phyloP scores from a whole-genome alignment of 2,329 filamentous ascomycete genomes.

The Cladophialophora carrionii region DNA sequence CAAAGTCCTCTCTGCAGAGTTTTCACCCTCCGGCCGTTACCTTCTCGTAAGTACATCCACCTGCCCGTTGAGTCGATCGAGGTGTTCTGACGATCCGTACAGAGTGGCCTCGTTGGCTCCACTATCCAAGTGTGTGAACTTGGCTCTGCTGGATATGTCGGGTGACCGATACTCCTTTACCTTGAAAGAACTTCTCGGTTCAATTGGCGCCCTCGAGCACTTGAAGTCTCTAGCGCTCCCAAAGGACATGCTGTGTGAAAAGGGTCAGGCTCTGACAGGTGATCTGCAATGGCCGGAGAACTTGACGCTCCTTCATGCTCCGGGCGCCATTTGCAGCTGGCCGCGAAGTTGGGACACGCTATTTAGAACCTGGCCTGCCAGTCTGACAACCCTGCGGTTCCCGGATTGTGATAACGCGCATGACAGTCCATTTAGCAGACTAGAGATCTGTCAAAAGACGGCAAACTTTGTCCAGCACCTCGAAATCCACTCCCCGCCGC shows the following conservation, averaged over 20 bases:
- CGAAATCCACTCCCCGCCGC: not conserved
- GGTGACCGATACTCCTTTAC: conserved; percentile 57
- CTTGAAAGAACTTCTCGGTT: conserved; percentile 55
- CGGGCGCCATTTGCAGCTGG: conserved; percentile 13
- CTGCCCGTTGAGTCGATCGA: not conserved
- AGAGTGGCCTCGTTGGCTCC: conserved; percentile 59
- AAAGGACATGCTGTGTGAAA: conserved; percentile 14
- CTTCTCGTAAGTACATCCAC: conserved; percentile 53
- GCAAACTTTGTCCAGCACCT: conserved; percentile 14
- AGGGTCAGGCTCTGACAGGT: not conserved
- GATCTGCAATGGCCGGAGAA: conserved; percentile 26
- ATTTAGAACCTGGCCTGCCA: conserved; percentile 24
- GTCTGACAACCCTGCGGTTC: conserved; percentile 25
- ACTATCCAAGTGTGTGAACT: conserved; percentile 58
- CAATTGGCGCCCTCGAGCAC: conserved; percentile 52
- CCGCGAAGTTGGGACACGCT: conserved; percentile 20
- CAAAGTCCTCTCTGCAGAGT: conserved; percentile 56
- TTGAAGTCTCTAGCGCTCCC: conserved; percentile 55
- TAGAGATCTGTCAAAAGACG: conserved; percentile 7
- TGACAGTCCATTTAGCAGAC: not conserved
- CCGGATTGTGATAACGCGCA: conserved; percentile 1
- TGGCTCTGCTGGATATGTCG: conserved; percentile 57
- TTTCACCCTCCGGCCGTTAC: conserved; percentile 62
- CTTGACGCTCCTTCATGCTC: conserved; percentile 24
- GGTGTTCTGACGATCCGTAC: conserved; percentile 13